phyloP scores from a whole-genome alignment of 352 stramenopile species.

The Phytophthora agathidicida region DNA sequence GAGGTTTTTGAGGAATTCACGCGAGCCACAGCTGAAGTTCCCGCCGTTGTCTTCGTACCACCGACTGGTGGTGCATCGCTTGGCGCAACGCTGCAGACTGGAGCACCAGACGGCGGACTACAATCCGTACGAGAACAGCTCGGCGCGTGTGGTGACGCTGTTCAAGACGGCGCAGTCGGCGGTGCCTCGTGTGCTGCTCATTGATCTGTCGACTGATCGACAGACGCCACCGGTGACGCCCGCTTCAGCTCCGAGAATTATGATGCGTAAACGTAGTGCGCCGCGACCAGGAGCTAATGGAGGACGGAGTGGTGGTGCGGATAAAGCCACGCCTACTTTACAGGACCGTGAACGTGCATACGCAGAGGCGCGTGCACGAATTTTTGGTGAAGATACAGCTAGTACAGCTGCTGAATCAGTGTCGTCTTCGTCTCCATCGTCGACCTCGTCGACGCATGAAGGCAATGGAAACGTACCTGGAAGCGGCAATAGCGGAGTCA shows the following conservation, averaged over 20 bases:
- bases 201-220: slow-evolving; percentile 81
- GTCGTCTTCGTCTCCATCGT: slow-evolving; percentile 31
- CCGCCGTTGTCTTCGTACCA: slow-evolving; percentile 88
- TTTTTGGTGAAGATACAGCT: slow-evolving; percentile 85
- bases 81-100: slow-evolving; percentile 93
- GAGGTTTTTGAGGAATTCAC: slow-evolving; percentile 67
- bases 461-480: slow-evolving; percentile 1
- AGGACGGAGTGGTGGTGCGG: slow-evolving; percentile 49
- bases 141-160: slow-evolving; percentile 86
- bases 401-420: slow-evolving; percentile 29
- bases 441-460: slow-evolving; percentile 24
- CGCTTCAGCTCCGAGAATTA: slow-evolving; percentile 90
- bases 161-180: slow-evolving; percentile 84
- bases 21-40: slow-evolving; percentile 77
- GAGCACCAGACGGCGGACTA: slow-evolving; percentile 88
- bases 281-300: slow-evolving; percentile 42
- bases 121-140: slow-evolving; percentile 71
- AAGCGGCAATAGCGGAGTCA: slow-evolving; percentile 3
- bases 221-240: slow-evolving; percentile 70
- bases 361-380: slow-evolving; percentile 93
- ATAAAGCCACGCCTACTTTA: slow-evolving; percentile 79
- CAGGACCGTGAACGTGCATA: slow-evolving; percentile 94
- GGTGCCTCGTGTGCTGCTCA: slow-evolving; percentile 86
- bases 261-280: slow-evolving; percentile 84
- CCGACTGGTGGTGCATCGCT: slow-evolving; percentile 90